Conservation (phyloP, 192 early-diverging fungal genomes). For the Geranomyces variabilis region DNA sequence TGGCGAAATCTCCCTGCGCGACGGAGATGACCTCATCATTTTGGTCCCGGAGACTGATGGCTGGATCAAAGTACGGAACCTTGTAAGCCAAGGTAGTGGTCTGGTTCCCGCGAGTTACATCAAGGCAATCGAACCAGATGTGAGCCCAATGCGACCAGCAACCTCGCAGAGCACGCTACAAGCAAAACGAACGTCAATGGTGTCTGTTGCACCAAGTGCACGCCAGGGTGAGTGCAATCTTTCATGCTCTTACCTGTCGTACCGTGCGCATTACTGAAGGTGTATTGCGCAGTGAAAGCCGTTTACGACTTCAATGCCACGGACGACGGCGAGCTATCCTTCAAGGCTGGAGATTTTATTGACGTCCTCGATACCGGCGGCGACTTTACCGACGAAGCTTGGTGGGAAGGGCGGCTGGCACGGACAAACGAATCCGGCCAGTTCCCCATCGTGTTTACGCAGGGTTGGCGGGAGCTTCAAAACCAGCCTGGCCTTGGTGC, state of each 20-base stretch:
- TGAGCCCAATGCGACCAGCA: not conserved
- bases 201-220: not conserved
- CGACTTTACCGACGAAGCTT: constrained; percentile 40
- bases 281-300: constrained; percentile 16
- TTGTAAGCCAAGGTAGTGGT: constrained; percentile 29
- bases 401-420: constrained; percentile 45
- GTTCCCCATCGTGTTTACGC: constrained; percentile 46
- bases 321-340: constrained; percentile 46
- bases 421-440: constrained; percentile 38
- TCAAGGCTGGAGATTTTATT: constrained; percentile 47
- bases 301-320: constrained; percentile 42
- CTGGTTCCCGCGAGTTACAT: constrained; percentile 50
- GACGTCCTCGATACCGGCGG: constrained; percentile 35
- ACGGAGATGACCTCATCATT: constrained; percentile 47
- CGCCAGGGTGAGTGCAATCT: not conserved
- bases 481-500: constrained; percentile 5
- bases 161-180: not conserved
- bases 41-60: constrained; percentile 38
- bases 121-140: constrained; percentile 27
- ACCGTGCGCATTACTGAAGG: too few relatives aligned
- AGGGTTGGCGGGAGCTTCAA: constrained; percentile 46
- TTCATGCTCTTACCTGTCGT: too few relatives aligned
- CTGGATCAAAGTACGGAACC: constrained; percentile 46
- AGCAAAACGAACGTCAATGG: not conserved
- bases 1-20: constrained; percentile 40